These are phyloP conservation scores for Aspergillus flavus DNA, from an alignment of 2,329 filamentous ascomycete species.

Conservation along the genomic window DNA sequence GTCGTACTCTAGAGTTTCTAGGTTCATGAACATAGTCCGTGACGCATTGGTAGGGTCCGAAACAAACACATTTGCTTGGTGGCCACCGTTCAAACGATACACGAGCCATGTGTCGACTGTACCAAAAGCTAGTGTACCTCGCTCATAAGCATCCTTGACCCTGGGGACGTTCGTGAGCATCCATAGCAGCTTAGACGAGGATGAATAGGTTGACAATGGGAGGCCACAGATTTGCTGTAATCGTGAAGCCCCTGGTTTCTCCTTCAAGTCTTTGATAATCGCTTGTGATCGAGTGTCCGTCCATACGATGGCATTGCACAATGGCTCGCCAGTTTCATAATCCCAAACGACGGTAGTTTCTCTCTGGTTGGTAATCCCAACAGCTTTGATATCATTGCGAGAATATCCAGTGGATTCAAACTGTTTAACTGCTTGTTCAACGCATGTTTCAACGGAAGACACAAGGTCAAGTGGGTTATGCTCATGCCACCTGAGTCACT, in stretches of 20 bases:
- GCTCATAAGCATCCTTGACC: constrained; percentile 73
- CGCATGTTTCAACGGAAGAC: constrained; percentile 73
- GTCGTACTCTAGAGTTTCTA: constrained; percentile 77
- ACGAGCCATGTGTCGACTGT: constrained; percentile 88
- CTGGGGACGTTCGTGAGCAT: constrained; percentile 71
- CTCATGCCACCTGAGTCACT: constrained; percentile 73
- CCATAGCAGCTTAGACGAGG: constrained; percentile 82
- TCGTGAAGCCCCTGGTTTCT: constrained; percentile 64
- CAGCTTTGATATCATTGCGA: constrained; percentile 66
- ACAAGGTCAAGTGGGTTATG: constrained; percentile 79
- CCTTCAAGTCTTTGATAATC: constrained; percentile 75
- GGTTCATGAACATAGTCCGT: constrained; percentile 91
- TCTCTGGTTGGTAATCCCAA: constrained; percentile 88
- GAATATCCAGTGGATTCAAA: constrained; percentile 69
- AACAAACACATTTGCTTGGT: constrained; percentile 69
- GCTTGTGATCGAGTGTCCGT: constrained; percentile 78
- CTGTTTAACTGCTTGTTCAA: constrained; percentile 69
- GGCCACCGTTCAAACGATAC: constrained; percentile 75
- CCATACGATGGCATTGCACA: constrained; percentile 87
- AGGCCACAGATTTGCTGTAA: constrained; percentile 73
- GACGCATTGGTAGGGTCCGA: constrained; percentile 87
- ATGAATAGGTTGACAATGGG: constrained; percentile 84
- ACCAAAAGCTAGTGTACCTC: constrained; percentile 75
- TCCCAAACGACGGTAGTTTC: constrained; percentile 90
- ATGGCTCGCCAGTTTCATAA: constrained; percentile 72